phyloP scores from a whole-genome alignment of 2,329 filamentous ascomycete species.

The Arthrobotrys megalospora region DNA sequence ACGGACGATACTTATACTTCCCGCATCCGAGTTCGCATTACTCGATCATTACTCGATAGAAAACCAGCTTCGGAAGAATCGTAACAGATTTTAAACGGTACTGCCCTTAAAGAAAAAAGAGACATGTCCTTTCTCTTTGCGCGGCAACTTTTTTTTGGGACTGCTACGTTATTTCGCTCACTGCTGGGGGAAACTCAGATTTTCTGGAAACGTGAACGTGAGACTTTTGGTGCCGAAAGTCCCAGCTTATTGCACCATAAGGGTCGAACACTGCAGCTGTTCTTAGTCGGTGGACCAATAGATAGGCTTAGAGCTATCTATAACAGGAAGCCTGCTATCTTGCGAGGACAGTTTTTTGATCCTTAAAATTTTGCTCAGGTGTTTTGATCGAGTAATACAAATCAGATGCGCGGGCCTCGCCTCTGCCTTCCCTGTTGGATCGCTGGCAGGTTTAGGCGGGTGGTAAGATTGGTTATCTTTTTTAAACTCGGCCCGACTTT shows the following conservation, averaged over 20 bases:
- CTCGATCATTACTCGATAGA: slow-evolving; percentile 60
- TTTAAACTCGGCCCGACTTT: background rate
- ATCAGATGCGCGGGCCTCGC: slow-evolving; percentile 34
- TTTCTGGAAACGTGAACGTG: background rate
- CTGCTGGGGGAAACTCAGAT: background rate
- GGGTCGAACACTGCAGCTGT: slow-evolving; percentile 7
- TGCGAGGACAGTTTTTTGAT: slow-evolving; percentile 12
- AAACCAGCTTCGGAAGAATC: slow-evolving; percentile 38
- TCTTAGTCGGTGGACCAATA: slow-evolving; percentile 20
- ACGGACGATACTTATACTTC: slow-evolving; percentile 32
- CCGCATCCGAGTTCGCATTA: slow-evolving; percentile 38
- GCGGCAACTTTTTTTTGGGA: slow-evolving; percentile 30
- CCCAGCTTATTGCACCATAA: slow-evolving; percentile 12
- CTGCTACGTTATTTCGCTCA: slow-evolving; percentile 4
- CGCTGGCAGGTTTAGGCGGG: slow-evolving; percentile 15
- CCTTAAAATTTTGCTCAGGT: slow-evolving; percentile 33
- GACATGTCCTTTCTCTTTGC: background rate
- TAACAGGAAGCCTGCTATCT: slow-evolving; percentile 33
- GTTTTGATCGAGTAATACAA: slow-evolving; percentile 50
- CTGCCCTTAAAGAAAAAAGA: background rate
- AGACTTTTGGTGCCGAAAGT: too few species aligned
- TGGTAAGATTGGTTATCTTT: background rate
- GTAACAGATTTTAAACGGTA: background rate
- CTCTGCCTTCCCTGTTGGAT: slow-evolving; percentile 29
- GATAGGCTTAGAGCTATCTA: slow-evolving; percentile 39